Evolutionary conservation across 768 basidiomycete species (phyloP).

Genomic region (Boletus reticulatus): DNA sequence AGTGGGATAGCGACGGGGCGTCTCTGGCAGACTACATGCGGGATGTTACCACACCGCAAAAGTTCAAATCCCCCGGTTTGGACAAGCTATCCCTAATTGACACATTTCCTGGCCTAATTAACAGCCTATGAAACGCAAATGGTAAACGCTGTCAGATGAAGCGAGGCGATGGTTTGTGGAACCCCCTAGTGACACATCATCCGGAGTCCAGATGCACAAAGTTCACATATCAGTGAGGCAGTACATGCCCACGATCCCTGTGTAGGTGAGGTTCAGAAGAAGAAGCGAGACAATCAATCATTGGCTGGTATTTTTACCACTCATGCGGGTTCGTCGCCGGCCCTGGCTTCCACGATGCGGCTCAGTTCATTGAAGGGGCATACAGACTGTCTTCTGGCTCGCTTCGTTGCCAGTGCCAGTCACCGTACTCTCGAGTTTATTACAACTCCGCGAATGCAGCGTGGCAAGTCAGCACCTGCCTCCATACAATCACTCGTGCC

Average conservation of each 20-base stretch:
- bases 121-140: slow-evolving; percentile 29
- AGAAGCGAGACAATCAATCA: slow-evolving; percentile 11
- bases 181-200: slow-evolving; percentile 21
- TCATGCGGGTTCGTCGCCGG: background rate
- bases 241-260: slow-evolving; percentile 22
- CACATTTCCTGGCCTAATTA: slow-evolving; percentile 27
- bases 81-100: slow-evolving; percentile 28
- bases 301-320: slow-evolving; percentile 30
- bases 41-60: slow-evolving; percentile 24
- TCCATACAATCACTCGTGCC: background rate
- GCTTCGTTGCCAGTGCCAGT: background rate
- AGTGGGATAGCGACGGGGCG: slow-evolving; percentile 21
- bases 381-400: background rate
- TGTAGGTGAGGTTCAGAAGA: slow-evolving; percentile 6
- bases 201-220: slow-evolving; percentile 14
- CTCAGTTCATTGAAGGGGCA: background rate
- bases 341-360: slow-evolving; percentile 10
- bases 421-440: slow-evolving; percentile 12
- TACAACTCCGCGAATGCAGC: slow-evolving; percentile 33
- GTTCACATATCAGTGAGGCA: slow-evolving; percentile 27
- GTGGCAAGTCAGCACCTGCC: slow-evolving; percentile 15
- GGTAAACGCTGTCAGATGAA: slow-evolving; percentile 22
- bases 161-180: slow-evolving; percentile 20
- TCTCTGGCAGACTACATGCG: slow-evolving; percentile 16
- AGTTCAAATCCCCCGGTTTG: slow-evolving; percentile 26